Conservation (phyloP, 148 eudicot genomes). For the Arctostaphylos glauca region DNA sequence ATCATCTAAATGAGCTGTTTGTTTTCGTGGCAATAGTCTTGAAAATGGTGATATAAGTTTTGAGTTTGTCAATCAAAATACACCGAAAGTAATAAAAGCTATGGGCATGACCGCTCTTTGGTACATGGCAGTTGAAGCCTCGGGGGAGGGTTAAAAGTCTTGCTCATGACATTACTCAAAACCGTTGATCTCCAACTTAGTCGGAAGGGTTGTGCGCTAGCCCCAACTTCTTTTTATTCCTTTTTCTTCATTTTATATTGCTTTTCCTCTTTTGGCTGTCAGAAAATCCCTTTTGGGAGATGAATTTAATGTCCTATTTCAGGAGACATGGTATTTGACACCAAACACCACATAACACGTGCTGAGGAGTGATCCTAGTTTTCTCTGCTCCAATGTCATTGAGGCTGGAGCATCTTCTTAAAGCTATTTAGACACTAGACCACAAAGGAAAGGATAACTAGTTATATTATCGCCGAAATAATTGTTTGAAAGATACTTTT, state of each 20-base stretch:
- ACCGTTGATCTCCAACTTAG: no score
- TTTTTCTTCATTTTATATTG: not conserved
- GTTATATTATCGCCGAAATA: not conserved
- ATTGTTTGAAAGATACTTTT: not conserved
- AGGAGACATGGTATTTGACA: not conserved
- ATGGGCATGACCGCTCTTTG: not conserved
- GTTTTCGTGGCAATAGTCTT: not conserved
- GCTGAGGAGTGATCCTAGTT: not conserved
- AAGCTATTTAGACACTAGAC: not conserved
- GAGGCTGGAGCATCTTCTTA: not conserved
- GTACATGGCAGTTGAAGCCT: no score
- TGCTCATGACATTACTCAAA: no score
- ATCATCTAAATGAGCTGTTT: not conserved
- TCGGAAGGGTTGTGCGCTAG: not conserved
- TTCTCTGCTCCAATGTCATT: not conserved
- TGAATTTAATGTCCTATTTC: not conserved
- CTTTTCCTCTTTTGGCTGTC: not conserved
- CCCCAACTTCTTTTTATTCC: not conserved
- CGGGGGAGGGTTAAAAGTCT: no score
- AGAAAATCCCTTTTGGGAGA: not conserved
- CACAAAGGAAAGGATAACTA: not conserved
- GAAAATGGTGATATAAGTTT: not conserved
- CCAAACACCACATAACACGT: not conserved
- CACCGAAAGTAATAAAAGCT: not conserved
- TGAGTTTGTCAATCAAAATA: slow-evolving; percentile 4